Base-by-base conservation (phyloP, 768 basidiomycete genomes). In the Naematelia encephala region DNA sequence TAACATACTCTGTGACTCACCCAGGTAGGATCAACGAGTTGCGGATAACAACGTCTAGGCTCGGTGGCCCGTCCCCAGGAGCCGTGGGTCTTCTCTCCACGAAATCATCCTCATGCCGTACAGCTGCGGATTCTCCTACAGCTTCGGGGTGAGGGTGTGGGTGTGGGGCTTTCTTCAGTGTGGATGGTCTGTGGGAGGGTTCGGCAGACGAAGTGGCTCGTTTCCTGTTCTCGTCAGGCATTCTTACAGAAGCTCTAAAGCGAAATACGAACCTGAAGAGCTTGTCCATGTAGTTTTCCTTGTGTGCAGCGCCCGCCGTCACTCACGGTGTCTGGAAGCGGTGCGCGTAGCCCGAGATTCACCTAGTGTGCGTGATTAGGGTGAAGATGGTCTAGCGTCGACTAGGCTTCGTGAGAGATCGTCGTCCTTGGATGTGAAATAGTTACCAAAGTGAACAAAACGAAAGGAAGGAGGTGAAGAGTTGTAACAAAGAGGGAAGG, bases 11-110 rank as follows among this genome's bases (percentile, higher is more conserved):
- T 30, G 39, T 23, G 34, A 59, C 72, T 63, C 54, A 74, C 72
- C 57, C 66, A 44, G 69, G 72, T 8, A 74, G 51, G n/a, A 74
- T 67, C 55, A 74, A 55, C 5, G 72, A 74, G 42, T 64, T 71
- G 26, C 72, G 43, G 22, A 71, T 61, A 47, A 69, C 66, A 34
- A 71, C 59, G 42, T 73, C 55, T 49, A 73, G 42, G 51, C 60
- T 68, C 4, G 71, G 71, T 3, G 69, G 60, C 26, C 39, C 51
- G 11, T 61, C 65, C 16, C 34, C 34, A 8, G 16, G 34, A 39
- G 34, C 34, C 8, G 8, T 39, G 16, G 8, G 34, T 16, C 16
- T 16, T 8, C 34, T 8, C 8, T 16, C 16, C 16, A 8, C 34
- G 34, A 8, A 8, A 16, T 8, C 34, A 8, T 39, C 8, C 34